phyloP scores from a whole-genome alignment of 2,329 filamentous ascomycete genomes.

The Apiospora phragmitis region DNA sequence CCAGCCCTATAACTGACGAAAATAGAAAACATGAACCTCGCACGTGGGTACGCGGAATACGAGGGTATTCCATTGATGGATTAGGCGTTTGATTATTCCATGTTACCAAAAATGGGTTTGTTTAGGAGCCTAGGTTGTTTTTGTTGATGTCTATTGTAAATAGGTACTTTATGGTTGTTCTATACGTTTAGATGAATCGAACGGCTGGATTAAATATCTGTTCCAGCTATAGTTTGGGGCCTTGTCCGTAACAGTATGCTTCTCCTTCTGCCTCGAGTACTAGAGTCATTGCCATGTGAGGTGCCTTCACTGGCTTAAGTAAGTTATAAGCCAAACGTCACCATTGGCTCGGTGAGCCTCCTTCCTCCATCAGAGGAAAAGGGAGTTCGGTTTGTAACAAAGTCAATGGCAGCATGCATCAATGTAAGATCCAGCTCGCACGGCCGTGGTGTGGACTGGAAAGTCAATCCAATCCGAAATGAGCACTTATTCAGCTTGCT shows the following conservation, averaged over 20 bases:
- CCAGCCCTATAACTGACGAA: not conserved
- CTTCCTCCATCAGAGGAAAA: too few species aligned
- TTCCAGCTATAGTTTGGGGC: not conserved
- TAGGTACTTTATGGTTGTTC: not conserved
- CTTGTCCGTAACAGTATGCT: not conserved
- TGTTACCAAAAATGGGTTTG: not conserved
- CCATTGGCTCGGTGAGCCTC: too few species aligned
- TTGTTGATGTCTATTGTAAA: not conserved
- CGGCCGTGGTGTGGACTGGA: not conserved
- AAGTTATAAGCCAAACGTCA: too few species aligned
- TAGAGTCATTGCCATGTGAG: not conserved
- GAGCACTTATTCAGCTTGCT: not conserved
- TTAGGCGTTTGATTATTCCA: slow-evolving; percentile 16
- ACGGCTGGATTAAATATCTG: not conserved
- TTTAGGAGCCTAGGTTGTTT: not conserved
- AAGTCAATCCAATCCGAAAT: not conserved
- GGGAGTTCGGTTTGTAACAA: not conserved
- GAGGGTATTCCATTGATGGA: slow-evolving; percentile 61
- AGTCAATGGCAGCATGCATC: not conserved
- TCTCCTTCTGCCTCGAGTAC: not conserved
- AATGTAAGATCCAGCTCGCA: not conserved
- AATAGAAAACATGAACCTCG: slow-evolving; percentile 72
- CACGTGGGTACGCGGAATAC: slow-evolving; percentile 70
- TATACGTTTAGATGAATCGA: not conserved
- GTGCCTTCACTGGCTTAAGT: not conserved